Evolutionary conservation across 768 basidiomycete genomes (phyloP), one percentile per base, ranked within the genome.

Genomic region (Auriscalpium vulgare): DNA sequence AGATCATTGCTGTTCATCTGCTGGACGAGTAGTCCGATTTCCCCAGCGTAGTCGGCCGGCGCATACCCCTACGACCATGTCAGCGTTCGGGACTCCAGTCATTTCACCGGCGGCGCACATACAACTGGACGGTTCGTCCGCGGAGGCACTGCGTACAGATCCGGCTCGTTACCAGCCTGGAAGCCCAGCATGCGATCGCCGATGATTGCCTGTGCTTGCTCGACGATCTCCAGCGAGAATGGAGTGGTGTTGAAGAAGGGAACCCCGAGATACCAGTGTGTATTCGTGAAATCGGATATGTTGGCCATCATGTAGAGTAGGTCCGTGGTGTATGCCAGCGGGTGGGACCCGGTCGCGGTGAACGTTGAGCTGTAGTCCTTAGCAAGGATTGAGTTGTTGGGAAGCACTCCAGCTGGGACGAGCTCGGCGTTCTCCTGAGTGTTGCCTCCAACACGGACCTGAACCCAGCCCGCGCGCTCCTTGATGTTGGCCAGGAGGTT

Each of bases 401-500:
- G 65, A 10, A 83, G 77, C 7, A 7, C 29, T 29, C 29, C 29
- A 37, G 70, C 74, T 49, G 72, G 71, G 9, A 81, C 82, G 58
- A 82, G 67, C 6, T 69, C 68, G 8, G 74, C 84, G 3, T 73
- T 78, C 54, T 93, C 90, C 65, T 91, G 90, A 0, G 85, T 84
- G 68, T 91, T 91, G 47, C 89, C 89, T 19, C 90, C 89, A 1
- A 91, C 74, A 51, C 89, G 81, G n/a, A 91, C 69, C 11, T 77
- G 69, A 8, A 88, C 80, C 1, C 68, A 63, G 3, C 88, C 88
- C 3, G 80, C 78, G 29, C 90, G 77, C 61, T 80, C 74, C 49
- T 74, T 74, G n/a, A 93, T 72, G 59, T 87, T 86, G 4, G 81
- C 75, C 75, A 93, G 81, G 35, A 91, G 74, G 65, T 92, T 91